phyloP scores from a whole-genome alignment of 495 filamentous ascomycete genomes.

The Jackrogersella minutella region DNA sequence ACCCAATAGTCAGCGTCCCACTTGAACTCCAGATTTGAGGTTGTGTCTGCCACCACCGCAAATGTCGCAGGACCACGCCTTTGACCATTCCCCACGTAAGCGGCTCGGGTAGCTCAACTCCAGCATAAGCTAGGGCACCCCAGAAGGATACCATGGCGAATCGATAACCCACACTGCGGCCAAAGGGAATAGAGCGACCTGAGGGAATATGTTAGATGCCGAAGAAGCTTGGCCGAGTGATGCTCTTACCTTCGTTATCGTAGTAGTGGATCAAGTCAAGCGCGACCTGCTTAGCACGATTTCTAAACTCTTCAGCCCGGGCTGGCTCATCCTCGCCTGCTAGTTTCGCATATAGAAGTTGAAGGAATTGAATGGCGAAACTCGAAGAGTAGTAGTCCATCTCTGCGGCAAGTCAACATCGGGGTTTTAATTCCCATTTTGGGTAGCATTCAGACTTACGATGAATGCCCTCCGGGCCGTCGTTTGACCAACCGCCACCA shows the following conservation, averaged over 20 bases:
- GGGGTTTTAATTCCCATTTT: background rate
- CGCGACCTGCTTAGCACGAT: slow-evolving; percentile 69
- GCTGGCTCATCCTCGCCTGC: slow-evolving; percentile 71
- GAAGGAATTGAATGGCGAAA: slow-evolving; percentile 81
- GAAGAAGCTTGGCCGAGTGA: background rate
- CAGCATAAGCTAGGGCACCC: slow-evolving; percentile 78
- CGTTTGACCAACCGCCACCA: slow-evolving; percentile 81
- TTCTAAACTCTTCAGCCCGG: slow-evolving; percentile 73
- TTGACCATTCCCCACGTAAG: slow-evolving; percentile 81
- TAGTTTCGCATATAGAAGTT: slow-evolving; percentile 78
- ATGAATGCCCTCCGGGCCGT: slow-evolving; percentile 76
- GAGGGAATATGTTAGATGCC: background rate
- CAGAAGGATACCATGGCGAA: slow-evolving; percentile 86
- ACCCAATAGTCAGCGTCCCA: slow-evolving; percentile 78
- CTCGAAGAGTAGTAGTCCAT: slow-evolving; percentile 86
- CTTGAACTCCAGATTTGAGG: slow-evolving; percentile 74
- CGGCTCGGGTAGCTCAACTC: slow-evolving; percentile 72
- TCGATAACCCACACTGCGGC: slow-evolving; percentile 77
- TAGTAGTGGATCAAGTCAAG: slow-evolving; percentile 79
- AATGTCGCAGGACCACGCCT: slow-evolving; percentile 74
- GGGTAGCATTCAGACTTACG: slow-evolving; percentile 45
- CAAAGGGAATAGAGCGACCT: slow-evolving; percentile 75
- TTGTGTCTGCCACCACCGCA: slow-evolving; percentile 81
- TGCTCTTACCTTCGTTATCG: slow-evolving; percentile 63
- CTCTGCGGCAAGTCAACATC: slow-evolving; percentile 47